Conservation (phyloP, 352 stramenopile genomes). For the Pythium graminicola region DNA sequence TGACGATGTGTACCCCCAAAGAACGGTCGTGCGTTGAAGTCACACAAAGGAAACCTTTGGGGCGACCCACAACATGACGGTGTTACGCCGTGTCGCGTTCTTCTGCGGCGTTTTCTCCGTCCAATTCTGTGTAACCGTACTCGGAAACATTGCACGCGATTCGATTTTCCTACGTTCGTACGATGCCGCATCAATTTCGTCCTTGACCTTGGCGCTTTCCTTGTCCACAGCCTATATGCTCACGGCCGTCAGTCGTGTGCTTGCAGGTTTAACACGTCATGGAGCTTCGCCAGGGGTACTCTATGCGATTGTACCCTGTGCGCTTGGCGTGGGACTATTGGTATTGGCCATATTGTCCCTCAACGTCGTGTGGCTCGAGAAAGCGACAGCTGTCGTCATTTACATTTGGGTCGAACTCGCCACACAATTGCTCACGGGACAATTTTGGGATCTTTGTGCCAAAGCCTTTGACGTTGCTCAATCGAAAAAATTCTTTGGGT, state of each 20-base stretch:
- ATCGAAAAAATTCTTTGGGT: conserved; percentile 83
- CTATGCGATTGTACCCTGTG: conserved; percentile 44
- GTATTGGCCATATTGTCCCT: conserved; percentile 48
- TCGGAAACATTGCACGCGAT: conserved; percentile 75
- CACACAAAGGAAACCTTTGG: neutral
- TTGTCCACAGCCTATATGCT: conserved; percentile 67
- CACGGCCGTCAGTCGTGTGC: conserved; percentile 33
- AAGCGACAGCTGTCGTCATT: conserved; percentile 45
- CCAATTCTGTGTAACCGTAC: conserved; percentile 67
- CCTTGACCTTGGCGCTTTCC: conserved; percentile 65
- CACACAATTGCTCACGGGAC: conserved; percentile 63
- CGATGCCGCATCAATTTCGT: conserved; percentile 57
- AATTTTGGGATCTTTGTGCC: conserved; percentile 85
- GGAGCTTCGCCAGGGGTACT: conserved; percentile 31
- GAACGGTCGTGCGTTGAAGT: conserved; percentile 1
- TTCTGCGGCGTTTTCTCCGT: conserved; percentile 77
- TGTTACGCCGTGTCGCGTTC: conserved; percentile 65
- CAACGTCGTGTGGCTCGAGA: conserved; percentile 31
- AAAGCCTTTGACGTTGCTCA: conserved; percentile 73
- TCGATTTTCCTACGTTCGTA: conserved; percentile 78
- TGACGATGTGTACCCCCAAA: too few relatives aligned
- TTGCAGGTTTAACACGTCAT: conserved; percentile 25
- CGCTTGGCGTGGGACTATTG: conserved; percentile 36
- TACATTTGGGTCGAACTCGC: conserved; percentile 82
- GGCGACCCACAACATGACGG: conserved; percentile 7